Conservation (phyloP, 371 early-diverging fungal genomes). For the Syncephalastrum monosporum region DNA sequence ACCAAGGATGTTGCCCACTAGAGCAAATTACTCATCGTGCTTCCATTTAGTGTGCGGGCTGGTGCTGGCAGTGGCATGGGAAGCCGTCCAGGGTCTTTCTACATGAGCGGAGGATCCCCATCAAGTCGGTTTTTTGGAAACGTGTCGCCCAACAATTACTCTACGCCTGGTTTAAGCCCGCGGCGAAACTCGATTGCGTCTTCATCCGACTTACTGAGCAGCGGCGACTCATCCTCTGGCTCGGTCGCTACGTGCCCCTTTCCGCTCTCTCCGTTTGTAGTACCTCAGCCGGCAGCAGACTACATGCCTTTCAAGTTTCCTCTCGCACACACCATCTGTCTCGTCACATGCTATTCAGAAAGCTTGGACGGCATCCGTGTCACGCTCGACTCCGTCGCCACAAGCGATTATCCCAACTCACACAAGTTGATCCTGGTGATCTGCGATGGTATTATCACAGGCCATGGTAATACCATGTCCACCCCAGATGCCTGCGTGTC, state of each 20-base stretch:
- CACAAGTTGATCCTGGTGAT: conserved; percentile 92
- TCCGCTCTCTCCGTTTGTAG: conserved; percentile 36
- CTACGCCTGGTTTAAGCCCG: conserved; percentile 10
- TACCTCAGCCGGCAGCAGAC: conserved; percentile 48
- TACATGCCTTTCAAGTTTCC: conserved; percentile 72
- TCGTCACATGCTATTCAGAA: conserved; percentile 93
- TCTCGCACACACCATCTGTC: conserved; percentile 71
- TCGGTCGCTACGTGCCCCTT: conserved; percentile 27
- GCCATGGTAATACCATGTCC: conserved; percentile 74
- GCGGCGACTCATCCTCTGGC: conserved; percentile 10
- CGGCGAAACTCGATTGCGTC: conserved; percentile 12
- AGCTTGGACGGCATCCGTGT: conserved; percentile 85
- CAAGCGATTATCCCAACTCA: conserved; percentile 88
- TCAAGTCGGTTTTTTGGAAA: conserved; percentile 11
- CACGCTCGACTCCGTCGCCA: conserved; percentile 94
- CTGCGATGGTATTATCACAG: conserved; percentile 88
- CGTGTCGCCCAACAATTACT: neutral
- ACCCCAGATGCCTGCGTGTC: conserved; percentile 81
- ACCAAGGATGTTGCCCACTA: no score
- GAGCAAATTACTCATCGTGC: neutral
- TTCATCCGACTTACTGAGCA: conserved; percentile 3
- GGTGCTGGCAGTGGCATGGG: neutral
- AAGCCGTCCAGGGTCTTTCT: conserved; percentile 7
- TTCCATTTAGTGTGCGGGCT: neutral
- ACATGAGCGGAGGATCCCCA: conserved; percentile 3